Evolutionary conservation across 2,329 filamentous ascomycete genomes (phyloP).

Genomic region (Chaetothyriales sp.): DNA sequence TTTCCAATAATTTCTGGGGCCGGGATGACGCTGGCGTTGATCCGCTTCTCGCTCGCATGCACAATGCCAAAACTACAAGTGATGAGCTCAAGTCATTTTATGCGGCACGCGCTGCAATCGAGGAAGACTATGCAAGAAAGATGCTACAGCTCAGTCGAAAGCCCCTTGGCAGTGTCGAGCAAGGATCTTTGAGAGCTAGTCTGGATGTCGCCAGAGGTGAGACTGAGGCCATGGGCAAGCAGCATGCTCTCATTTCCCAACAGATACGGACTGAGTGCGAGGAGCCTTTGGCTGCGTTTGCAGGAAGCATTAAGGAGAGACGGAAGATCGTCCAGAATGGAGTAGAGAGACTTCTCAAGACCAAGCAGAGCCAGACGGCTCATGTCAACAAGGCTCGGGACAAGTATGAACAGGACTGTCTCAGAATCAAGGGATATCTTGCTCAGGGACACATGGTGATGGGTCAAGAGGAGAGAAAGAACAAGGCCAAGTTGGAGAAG

Average conservation of each 20-base stretch:
- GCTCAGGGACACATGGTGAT: slow-evolving; percentile 99
- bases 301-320: slow-evolving; percentile 89
- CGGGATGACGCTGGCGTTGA: slow-evolving; percentile 94
- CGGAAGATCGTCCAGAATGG: slow-evolving; percentile 91
- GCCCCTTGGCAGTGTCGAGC: slow-evolving; percentile 74
- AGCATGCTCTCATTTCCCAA: slow-evolving; percentile 73
- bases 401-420: slow-evolving; percentile 90
- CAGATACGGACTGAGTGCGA: slow-evolving; percentile 97
- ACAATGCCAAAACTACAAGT: slow-evolving; percentile 81
- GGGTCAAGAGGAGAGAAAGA: slow-evolving; percentile 97
- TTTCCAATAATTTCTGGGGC: slow-evolving; percentile 99
- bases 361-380: slow-evolving; percentile 82
- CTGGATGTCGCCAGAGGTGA: slow-evolving; percentile 80
- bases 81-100: slow-evolving; percentile 93
- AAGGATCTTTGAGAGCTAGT: slow-evolving; percentile 67
- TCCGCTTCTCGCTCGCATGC: slow-evolving; percentile 87
- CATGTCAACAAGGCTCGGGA: slow-evolving; percentile 92
- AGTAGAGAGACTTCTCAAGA: slow-evolving; percentile 86
- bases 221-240: slow-evolving; percentile 84
- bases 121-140: slow-evolving; percentile 92
- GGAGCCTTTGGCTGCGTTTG: slow-evolving; percentile 80
- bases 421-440: slow-evolving; percentile 96
- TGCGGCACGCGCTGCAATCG: slow-evolving; percentile 74
- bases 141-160: slow-evolving; percentile 76
- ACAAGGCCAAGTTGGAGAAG: slow-evolving; percentile 97